Evolutionary conservation across 108 stramenopile genomes (phyloP).

Genomic region (Nitzschia palea): DNA sequence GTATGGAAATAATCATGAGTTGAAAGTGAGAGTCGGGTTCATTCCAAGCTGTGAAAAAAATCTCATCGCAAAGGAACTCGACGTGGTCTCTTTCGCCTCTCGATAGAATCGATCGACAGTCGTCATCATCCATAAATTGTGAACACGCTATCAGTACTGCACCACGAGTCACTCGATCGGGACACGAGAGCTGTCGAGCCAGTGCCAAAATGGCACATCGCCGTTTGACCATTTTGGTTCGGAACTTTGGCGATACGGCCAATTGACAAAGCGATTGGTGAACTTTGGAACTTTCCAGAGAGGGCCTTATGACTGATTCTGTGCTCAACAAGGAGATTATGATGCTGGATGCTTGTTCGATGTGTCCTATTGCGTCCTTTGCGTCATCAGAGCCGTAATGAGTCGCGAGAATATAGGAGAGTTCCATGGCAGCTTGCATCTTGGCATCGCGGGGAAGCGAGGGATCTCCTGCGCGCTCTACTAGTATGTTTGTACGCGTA

Average conservation of each 20-base stretch:
- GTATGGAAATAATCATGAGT: neutral
- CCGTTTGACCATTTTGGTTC: constrained; percentile 17
- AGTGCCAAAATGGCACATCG: constrained; percentile 5
- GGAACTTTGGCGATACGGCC: neutral
- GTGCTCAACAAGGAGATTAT: constrained; percentile 10
- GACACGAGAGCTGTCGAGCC: neutral
- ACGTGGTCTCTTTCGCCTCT: neutral
- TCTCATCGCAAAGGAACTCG: constrained; percentile 1
- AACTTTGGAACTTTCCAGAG: neutral
- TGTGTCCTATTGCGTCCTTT: neutral
- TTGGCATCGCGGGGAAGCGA: no score
- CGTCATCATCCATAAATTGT: neutral
- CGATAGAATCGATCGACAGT: neutral
- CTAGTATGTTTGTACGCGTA: no score
- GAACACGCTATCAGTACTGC: neutral
- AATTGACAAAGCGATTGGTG: neutral
- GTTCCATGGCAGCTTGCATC: neutral
- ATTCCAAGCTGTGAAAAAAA: neutral
- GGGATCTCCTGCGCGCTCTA: no score
- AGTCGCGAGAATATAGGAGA: neutral
- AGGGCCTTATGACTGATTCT: neutral
- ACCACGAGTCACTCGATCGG: neutral
- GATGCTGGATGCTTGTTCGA: neutral
- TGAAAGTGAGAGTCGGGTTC: neutral
- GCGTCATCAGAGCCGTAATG: neutral